Conservation (phyloP, 805 yeast genomes). For the Candida glaebosa region DNA sequence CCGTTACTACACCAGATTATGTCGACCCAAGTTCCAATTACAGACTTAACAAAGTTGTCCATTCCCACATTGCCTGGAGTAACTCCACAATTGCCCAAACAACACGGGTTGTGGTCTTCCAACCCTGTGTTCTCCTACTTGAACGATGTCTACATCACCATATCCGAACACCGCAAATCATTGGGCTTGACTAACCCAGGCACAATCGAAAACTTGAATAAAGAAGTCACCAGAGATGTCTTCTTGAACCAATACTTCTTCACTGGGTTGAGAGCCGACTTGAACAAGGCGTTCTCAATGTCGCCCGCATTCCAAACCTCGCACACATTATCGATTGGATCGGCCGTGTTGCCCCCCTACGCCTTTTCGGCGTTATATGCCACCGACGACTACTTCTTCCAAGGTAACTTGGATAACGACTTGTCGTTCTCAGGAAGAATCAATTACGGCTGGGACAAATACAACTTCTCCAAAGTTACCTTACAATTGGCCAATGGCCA, state of each 20-base stretch:
- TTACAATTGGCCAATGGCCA: conserved; percentile 85
- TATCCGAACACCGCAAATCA: conserved; percentile 74
- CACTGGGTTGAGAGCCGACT: conserved; percentile 95
- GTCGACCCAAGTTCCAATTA: conserved; percentile 46
- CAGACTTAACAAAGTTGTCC: conserved; percentile 56
- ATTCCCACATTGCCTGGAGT: conserved; percentile 58
- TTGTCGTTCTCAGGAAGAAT: conserved; percentile 81
- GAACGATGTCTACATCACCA: conserved; percentile 68
- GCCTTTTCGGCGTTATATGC: conserved; percentile 89
- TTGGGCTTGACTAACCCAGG: conserved; percentile 90
- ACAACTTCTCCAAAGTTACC: conserved; percentile 76
- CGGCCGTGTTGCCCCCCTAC: conserved; percentile 81
- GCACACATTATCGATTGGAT: conserved; percentile 88
- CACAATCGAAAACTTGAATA: conserved; percentile 86
- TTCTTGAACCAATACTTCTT: conserved; percentile 85
- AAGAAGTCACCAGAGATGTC: conserved; percentile 92
- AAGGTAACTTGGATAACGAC: conserved; percentile 90
- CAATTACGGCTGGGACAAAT: conserved; percentile 85
- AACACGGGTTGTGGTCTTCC: conserved; percentile 67
- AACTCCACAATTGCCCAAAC: conserved; percentile 50
- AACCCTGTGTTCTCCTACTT: conserved; percentile 80
- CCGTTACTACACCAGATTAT: too few species aligned
- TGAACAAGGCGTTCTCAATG: conserved; percentile 85
- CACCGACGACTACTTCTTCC: conserved; percentile 77
- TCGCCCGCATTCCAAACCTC: conserved; percentile 96